Evolutionary conservation across 495 filamentous ascomycete genomes (phyloP).

Genomic region (Penicillium salamii): DNA sequence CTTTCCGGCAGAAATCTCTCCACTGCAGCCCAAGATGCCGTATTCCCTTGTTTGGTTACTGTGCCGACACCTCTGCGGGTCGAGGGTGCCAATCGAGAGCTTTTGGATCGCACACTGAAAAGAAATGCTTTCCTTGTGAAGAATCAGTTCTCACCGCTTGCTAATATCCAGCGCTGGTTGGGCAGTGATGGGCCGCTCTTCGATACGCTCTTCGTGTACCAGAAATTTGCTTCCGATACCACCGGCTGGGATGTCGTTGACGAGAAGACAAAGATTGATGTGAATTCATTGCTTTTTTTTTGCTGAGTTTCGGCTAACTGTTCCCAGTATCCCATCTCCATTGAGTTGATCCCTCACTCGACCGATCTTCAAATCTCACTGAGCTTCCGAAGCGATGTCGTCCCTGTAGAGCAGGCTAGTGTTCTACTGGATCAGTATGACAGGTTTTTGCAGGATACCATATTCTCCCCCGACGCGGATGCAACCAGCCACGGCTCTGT

Average conservation of each 20-base stretch:
- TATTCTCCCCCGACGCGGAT: constrained; percentile 23
- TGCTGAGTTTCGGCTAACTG: constrained; percentile 4
- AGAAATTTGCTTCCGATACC: constrained; percentile 46
- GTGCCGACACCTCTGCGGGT: constrained; percentile 60
- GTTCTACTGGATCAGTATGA: constrained; percentile 34
- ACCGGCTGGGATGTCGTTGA: constrained; percentile 45
- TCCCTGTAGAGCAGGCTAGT: constrained; percentile 61
- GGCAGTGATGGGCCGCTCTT: constrained; percentile 61
- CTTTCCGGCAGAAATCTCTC: constrained; percentile 64
- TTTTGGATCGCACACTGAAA: constrained; percentile 56
- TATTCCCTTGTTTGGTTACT: constrained; percentile 74
- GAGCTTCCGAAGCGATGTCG: constrained; percentile 55
- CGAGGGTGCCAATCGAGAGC: constrained; percentile 45
- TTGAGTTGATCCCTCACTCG: constrained; percentile 62
- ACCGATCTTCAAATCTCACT: constrained; percentile 53
- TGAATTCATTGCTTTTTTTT: constrained; percentile 35
- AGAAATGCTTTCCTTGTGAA: constrained; percentile 59
- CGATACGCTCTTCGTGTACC: constrained; percentile 78
- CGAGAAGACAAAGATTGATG: constrained; percentile 56
- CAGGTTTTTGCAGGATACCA: constrained; percentile 22
- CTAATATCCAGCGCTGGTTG: constrained; percentile 64
- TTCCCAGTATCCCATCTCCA: constrained; percentile 60
- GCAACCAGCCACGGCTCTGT: constrained; percentile 19
- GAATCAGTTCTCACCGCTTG: constrained; percentile 67
- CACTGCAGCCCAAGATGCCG: constrained; percentile 46